Evolutionary conservation across 345 rosid species (phyloP).

Genomic region (Boechera stricta): DNA sequence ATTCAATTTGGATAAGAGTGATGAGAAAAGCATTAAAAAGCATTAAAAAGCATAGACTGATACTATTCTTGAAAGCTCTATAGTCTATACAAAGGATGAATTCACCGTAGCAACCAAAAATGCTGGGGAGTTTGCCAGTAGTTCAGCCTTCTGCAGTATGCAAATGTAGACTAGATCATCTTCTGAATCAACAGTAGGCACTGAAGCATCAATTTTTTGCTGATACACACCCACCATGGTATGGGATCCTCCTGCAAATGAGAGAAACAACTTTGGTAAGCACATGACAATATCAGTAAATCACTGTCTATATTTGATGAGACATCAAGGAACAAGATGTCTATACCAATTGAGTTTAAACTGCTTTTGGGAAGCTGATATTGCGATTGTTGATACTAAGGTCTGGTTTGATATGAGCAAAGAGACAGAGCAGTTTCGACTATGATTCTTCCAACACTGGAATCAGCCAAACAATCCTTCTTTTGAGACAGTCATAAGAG

Average conservation of each 20-base stretch:
- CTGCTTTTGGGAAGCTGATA: not conserved
- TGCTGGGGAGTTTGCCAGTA: not conserved
- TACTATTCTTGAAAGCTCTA: not conserved
- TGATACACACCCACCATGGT: not conserved
- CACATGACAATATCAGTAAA: not conserved
- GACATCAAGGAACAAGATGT: not conserved
- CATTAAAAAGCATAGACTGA: not conserved
- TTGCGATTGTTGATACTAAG: not conserved
- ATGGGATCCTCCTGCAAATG: slow-evolving; percentile 3
- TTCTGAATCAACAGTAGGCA: slow-evolving; percentile 11
- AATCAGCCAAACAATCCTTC: slow-evolving; percentile 21
- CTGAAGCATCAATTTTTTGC: slow-evolving; percentile 12
- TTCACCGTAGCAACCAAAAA: not conserved
- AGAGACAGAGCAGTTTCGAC: slow-evolving; percentile 20
- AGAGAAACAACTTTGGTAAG: slow-evolving; percentile 8
- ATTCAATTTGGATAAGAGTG: not conserved
- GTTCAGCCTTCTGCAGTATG: not conserved
- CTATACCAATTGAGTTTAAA: slow-evolving; percentile 13
- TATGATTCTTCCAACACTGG: not conserved
- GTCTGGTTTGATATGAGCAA: slow-evolving; percentile 13
- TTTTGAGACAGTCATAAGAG: not conserved
- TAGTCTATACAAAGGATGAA: not conserved
- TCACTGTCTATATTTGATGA: not conserved
- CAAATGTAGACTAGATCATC: not conserved
- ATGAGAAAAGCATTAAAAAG: too few species aligned